Evolutionary conservation across 148 eudicot genomes (phyloP), one percentile per base, ranked within the genome.

Genomic region (Chenopodium suecicum): DNA sequence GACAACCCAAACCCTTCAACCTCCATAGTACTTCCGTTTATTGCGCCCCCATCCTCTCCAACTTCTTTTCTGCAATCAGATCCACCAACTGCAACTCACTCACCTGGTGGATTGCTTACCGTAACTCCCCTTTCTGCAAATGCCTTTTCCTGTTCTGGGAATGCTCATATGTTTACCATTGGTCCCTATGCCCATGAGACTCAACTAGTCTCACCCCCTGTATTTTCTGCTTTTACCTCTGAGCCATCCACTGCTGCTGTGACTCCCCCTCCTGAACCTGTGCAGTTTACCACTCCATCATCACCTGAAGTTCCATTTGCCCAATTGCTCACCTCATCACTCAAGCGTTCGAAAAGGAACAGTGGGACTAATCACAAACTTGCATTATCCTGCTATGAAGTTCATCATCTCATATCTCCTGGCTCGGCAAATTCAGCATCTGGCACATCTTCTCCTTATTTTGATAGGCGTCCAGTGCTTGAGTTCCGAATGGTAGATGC

Each of bases 221-320:
- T 91, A 1, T 92, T 97, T 78, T 94, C 98, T 46, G 88, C 97
- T 75, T 91, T 86, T 82, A 91, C 94, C 9, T 92, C 99, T 0
- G 94, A 97, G 69, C 98, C 98, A 37, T 96, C 98, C 4, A 92
- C 99, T 44, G 97, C 99, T 78, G 88, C 90, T 78, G 91, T 92
- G 62, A 96, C 99, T 71, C 99, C 99, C 9, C 99, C 97, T 82
- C 92, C 98, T 6, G 99, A 91, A 70, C 86, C 94, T 19, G 85
- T 91, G 75, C 97, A 91, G 69, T 76, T 82, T 41, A 95, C 99
- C 52, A 92, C 94, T 16, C 99, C 99, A 44, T 88, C 98, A 27
- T 94, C 99, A 1, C 99, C 99, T 14, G 99, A 95, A 80, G 98
- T 95, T 25, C 98, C 98, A 2, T 95, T 95, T 75, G 98, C 98